These are phyloP conservation scores for Lodderomyces orthopsilosis DNA, from an alignment of 1,139 yeast species.

Conservation along the genomic window DNA sequence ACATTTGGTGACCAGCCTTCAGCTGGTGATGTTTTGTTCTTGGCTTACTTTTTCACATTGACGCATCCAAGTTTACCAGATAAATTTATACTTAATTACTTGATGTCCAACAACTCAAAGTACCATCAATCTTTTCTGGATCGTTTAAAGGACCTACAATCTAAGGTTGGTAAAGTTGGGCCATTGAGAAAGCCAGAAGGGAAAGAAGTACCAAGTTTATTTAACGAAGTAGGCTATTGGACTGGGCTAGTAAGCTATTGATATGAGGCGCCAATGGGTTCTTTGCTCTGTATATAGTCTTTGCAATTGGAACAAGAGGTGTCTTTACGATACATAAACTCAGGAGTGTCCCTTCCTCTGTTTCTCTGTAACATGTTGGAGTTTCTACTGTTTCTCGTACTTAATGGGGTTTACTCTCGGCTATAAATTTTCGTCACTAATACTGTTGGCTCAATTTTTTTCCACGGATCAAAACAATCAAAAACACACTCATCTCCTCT, in stretches of 20 bases:
- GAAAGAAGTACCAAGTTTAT: constrained; percentile 33
- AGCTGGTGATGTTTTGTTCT: constrained; percentile 24
- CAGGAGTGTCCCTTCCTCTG: no score
- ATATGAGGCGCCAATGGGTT: neutral
- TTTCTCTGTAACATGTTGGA: no score
- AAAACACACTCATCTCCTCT: neutral
- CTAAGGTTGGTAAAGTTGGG: no score
- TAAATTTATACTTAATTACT: constrained; percentile 34
- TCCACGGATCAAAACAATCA: neutral
- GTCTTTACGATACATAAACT: no score
- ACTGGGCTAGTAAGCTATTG: constrained; percentile 1
- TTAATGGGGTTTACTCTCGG: neutral
- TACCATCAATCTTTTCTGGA: neutral
- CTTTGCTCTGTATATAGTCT: neutral
- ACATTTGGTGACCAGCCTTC: constrained; percentile 12
- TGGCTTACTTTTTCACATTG: constrained; percentile 39
- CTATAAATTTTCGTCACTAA: neutral
- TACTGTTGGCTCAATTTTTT: neutral
- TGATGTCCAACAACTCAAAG: neutral
- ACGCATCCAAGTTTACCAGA: constrained; percentile 42
- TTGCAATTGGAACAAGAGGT: no score
- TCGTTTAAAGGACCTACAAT: neutral
- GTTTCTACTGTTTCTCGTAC: neutral
- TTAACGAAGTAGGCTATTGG: constrained; percentile 31
- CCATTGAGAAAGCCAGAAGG: constrained; percentile 25